Evolutionary conservation across 1,284 basidiomycete species (phyloP).

Genomic region (Athelia sp.): DNA sequence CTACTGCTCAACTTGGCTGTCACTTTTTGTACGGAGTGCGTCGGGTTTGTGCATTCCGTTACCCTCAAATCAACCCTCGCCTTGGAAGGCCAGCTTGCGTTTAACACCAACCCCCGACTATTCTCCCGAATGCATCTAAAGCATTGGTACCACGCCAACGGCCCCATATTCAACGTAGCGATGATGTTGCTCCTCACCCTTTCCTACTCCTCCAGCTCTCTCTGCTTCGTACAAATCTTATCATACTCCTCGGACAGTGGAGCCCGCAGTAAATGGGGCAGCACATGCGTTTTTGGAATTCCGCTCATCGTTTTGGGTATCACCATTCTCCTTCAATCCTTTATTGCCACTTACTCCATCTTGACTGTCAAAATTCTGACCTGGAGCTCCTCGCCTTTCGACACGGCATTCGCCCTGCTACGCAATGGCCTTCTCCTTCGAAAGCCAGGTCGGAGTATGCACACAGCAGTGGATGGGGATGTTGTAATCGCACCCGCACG

Average conservation of each 20-base stretch:
- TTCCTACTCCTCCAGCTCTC: slow-evolving; percentile 21
- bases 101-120: slow-evolving; percentile 27
- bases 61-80: slow-evolving; percentile 22
- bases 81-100: slow-evolving; percentile 18
- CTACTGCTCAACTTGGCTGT: slow-evolving; percentile 19
- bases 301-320: no score
- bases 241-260: no score
- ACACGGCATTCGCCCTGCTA: slow-evolving; percentile 24
- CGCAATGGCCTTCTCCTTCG: slow-evolving; percentile 17
- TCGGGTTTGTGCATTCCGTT: slow-evolving; percentile 21
- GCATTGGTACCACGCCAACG: slow-evolving; percentile 15
- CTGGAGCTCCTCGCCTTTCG: slow-evolving; percentile 27
- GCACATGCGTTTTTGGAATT: no score
- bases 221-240: slow-evolving; percentile 17
- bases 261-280: no score
- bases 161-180: slow-evolving; percentile 14
- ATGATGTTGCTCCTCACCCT: slow-evolving; percentile 23
- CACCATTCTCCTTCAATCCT: no score
- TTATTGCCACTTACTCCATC: slow-evolving; percentile 17
- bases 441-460: slow-evolving; percentile 17
- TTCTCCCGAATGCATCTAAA: slow-evolving; percentile 14
- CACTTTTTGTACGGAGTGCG: slow-evolving; percentile 22
- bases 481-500: not conserved
- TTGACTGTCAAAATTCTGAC: slow-evolving; percentile 18
- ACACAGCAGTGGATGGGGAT: slow-evolving; percentile 8